phyloP scores from a whole-genome alignment of 2,329 filamentous ascomycete genomes.

The Torrubiella hemipterigena region DNA sequence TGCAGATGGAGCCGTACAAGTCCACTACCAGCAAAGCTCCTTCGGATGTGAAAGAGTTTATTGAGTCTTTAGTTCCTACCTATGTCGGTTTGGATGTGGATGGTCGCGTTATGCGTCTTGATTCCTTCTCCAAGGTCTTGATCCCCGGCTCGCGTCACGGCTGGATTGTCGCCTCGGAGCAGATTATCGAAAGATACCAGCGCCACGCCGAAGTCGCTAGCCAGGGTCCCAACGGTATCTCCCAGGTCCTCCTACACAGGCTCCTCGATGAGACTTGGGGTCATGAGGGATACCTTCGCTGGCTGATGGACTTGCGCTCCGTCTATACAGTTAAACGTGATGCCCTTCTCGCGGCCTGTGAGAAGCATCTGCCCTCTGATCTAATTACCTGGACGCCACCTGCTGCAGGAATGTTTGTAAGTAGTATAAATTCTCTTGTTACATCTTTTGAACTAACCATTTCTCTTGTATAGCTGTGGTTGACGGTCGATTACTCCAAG shows the following conservation, averaged over 20 bases:
- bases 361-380: conserved; percentile 59
- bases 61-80: conserved; percentile 49
- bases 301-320: conserved; percentile 71
- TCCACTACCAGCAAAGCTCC: conserved; percentile 39
- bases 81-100: conserved; percentile 72
- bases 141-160: conserved; percentile 71
- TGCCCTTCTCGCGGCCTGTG: conserved; percentile 66
- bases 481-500: conserved; percentile 52
- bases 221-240: conserved; percentile 76
- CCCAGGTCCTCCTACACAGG: conserved; percentile 76
- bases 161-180: conserved; percentile 80
- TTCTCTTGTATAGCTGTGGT: conserved; percentile 47
- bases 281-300: conserved; percentile 77
- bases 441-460: conserved; percentile 1
- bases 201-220: conserved; percentile 74
- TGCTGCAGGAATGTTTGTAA: conserved; percentile 86
- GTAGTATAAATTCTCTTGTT: conserved; percentile 19
- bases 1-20: conserved; percentile 79
- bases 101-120: conserved; percentile 79
- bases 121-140: conserved; percentile 89
- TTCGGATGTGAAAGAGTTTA: conserved; percentile 52
- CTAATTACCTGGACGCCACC: conserved; percentile 73
- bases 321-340: conserved; percentile 75
- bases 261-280: conserved; percentile 91
- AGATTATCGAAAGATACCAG: conserved; percentile 72